Evolutionary conservation across 371 early-diverging fungal species (phyloP).

Genomic region (Circinella umbellata): DNA sequence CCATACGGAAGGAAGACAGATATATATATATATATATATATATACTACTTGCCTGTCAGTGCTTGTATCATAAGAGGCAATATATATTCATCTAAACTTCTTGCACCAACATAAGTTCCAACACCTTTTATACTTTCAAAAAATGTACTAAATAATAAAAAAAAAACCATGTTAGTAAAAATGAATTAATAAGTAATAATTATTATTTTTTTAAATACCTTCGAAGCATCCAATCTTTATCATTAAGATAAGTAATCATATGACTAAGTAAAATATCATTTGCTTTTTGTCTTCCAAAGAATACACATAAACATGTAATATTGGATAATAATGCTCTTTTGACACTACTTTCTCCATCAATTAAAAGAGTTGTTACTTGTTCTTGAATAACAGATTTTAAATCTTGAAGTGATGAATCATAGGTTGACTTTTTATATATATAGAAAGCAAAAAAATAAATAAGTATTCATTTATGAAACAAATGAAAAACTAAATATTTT

Average conservation of each 20-base stretch:
- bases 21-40: background rate
- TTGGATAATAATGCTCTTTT: conserved; percentile 79
- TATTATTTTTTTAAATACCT: conserved; percentile 53
- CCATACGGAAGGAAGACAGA: background rate
- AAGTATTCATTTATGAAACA: background rate
- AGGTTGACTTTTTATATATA: conserved; percentile 58
- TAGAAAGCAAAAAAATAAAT: background rate
- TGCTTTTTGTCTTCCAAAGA: conserved; percentile 84
- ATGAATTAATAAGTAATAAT: no score
- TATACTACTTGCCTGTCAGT: conserved; percentile 66
- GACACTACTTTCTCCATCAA: conserved; percentile 73
- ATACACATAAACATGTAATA: conserved; percentile 80
- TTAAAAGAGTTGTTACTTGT: conserved; percentile 68
- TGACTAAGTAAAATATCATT: conserved; percentile 88
- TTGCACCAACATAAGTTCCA: conserved; percentile 84
- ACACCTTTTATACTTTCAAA: conserved; percentile 91
- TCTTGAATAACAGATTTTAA: conserved; percentile 79
- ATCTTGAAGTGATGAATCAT: conserved; percentile 76
- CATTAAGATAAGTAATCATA: conserved; percentile 95
- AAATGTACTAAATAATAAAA: conserved; percentile 75
- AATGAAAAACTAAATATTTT: background rate
- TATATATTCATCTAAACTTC: conserved; percentile 89
- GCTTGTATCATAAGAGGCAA: conserved; percentile 93
- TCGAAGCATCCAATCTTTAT: conserved; percentile 89
- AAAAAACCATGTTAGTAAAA: background rate